Conservation (phyloP, 805 yeast species). For the Maudiozyma bulderi region DNA sequence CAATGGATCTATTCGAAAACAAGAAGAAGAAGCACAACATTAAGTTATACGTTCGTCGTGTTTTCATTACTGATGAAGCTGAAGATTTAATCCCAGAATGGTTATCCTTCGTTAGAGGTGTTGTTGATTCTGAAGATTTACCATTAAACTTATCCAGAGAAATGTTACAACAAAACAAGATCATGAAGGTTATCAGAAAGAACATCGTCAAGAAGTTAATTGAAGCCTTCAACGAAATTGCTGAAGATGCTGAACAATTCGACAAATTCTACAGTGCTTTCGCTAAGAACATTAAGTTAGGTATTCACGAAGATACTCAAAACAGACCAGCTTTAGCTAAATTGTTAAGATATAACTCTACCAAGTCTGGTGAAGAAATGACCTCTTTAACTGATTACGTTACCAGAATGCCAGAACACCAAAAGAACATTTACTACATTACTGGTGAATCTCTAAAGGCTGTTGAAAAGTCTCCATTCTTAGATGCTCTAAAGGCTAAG, state of each 20-base stretch:
- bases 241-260: constrained; percentile 97
- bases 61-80: constrained; percentile 98
- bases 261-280: constrained; percentile 97
- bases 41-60: constrained; percentile 98
- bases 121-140: constrained; percentile 98
- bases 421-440: constrained; percentile 97
- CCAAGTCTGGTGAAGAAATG: constrained; percentile 87
- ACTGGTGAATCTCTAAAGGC: constrained; percentile 98
- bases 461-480: constrained; percentile 98
- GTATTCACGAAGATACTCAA: constrained; percentile 97
- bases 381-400: constrained; percentile 95
- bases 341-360: constrained; percentile 92
- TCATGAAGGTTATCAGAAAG: constrained; percentile 97
- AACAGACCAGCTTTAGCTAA: constrained; percentile 94
- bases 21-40: constrained; percentile 99
- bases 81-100: constrained; percentile 99
- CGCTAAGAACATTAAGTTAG: constrained; percentile 96
- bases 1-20: constrained; percentile 94
- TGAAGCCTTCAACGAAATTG: constrained; percentile 97
- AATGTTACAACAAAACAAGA: constrained; percentile 99
- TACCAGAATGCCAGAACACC: constrained; percentile 99
- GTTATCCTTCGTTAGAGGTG: constrained; percentile 96
- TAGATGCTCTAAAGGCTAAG: constrained; percentile 97
- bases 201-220: constrained; percentile 96
- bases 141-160: constrained; percentile 99